A percentile compares a stretch with the other conserved stretches of the same genome.
phyloP scores from a whole-genome alignment of 768 basidiomycete genomes.

The Xerocomus spinulosus region DNA sequence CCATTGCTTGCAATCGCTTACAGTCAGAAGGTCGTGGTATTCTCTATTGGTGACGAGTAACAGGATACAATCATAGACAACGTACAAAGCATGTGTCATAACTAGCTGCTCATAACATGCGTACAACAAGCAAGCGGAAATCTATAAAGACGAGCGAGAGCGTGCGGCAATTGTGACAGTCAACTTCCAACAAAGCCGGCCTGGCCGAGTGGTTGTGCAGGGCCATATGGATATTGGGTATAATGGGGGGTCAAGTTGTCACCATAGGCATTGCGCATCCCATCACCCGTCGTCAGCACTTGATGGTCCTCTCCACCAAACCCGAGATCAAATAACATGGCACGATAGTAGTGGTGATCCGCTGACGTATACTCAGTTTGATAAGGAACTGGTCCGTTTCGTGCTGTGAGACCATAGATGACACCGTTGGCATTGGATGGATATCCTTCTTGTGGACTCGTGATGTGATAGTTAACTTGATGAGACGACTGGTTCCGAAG shows the following conservation, averaged over 20 bases:
- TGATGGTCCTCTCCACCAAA: slow-evolving; percentile 44
- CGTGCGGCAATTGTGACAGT: neutral
- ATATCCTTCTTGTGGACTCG: slow-evolving; percentile 19
- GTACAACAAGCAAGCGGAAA: slow-evolving; percentile 1
- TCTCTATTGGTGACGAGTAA: slow-evolving; percentile 61
- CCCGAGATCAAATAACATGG: slow-evolving; percentile 72
- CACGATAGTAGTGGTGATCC: slow-evolving; percentile 70
- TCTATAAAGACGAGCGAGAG: slow-evolving; percentile 2
- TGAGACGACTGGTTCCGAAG: slow-evolving; percentile 10
- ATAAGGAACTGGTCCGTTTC: slow-evolving; percentile 16
- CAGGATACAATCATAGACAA: slow-evolving; percentile 9
- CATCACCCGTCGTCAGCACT: slow-evolving; percentile 18
- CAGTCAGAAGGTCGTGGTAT: slow-evolving; percentile 53
- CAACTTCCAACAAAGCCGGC: slow-evolving; percentile 23
- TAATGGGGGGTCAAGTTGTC: slow-evolving; percentile 35
- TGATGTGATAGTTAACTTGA: slow-evolving; percentile 15
- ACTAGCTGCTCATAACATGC: slow-evolving; percentile 13
- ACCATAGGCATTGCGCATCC: slow-evolving; percentile 27
- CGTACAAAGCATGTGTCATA: slow-evolving; percentile 21
- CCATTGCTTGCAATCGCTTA: slow-evolving; percentile 67
- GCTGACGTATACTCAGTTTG: slow-evolving; percentile 38
- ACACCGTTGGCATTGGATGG: slow-evolving; percentile 9
- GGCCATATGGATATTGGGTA: slow-evolving; percentile 32
- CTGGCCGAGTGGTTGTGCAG: slow-evolving; percentile 21
- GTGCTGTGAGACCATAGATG: slow-evolving; percentile 12